phyloP scores from a whole-genome alignment of 495 filamentous ascomycete genomes.

The Trichoderma reesei region DNA sequence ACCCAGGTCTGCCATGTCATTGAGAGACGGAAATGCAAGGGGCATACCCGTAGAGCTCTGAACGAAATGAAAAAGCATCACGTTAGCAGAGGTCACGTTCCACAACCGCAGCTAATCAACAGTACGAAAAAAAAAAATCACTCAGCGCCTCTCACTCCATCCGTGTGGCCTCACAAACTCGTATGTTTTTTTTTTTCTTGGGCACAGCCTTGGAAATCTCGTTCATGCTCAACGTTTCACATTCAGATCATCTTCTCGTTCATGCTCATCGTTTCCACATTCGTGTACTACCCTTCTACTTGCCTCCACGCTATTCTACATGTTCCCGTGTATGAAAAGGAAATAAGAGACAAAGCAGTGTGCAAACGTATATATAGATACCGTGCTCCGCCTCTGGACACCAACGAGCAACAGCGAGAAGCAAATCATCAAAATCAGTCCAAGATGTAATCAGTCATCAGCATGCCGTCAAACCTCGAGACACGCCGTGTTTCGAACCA shows the following conservation, averaged over 20 bases:
- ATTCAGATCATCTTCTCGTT: too few species aligned
- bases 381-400: neutral
- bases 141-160: neutral
- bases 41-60: too few species aligned
- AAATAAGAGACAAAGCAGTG: neutral
- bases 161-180: neutral
- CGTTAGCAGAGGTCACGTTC: slow-evolving; percentile 1
- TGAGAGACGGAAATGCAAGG: neutral
- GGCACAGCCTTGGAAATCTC: too few species aligned
- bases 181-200: neutral
- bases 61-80: neutral
- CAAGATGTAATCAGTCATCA: too few species aligned
- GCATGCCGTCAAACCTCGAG: too few species aligned
- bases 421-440: neutral
- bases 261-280: too few species aligned
- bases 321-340: neutral
- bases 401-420: neutral
- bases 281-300: neutral
- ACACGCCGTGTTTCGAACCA: neutral
- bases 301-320: neutral
- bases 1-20: too few species aligned
- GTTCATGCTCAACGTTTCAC: too few species aligned
- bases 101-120: neutral
- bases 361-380: neutral
- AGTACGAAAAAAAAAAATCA: neutral